phyloP scores from a whole-genome alignment of 306 rosid genomes.

The Betula pendula region DNA sequence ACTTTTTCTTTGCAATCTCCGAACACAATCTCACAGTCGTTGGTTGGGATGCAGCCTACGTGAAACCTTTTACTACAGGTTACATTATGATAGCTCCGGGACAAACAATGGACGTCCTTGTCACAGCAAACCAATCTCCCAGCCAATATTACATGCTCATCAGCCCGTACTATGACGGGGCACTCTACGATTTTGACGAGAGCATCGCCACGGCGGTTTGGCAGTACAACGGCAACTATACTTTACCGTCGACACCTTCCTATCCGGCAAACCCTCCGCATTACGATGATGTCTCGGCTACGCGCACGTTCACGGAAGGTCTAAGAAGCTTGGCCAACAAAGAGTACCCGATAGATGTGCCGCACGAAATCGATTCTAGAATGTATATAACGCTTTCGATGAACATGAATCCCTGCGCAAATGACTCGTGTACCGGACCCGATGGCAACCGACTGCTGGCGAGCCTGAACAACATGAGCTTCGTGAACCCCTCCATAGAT shows the following conservation, averaged over 20 bases:
- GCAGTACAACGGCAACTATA: constrained; percentile 25
- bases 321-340: constrained; percentile 31
- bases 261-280: constrained; percentile 22
- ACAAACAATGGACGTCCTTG: constrained; percentile 47
- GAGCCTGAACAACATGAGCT: constrained; percentile 40
- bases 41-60: constrained; percentile 35
- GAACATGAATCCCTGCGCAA: constrained; percentile 21
- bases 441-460: constrained; percentile 10
- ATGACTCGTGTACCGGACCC: constrained; percentile 23
- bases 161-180: constrained; percentile 19
- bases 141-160: constrained; percentile 34
- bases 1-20: constrained; percentile 35
- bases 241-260: constrained; percentile 7
- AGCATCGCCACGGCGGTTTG: constrained; percentile 27
- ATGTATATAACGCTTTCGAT: constrained; percentile 29
- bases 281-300: constrained; percentile 8
- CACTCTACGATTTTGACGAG: constrained; percentile 25
- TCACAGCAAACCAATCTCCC: constrained; percentile 31
- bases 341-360: constrained; percentile 28
- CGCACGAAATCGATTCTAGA: constrained; percentile 17
- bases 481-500: constrained; percentile 16
- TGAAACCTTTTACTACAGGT: constrained; percentile 27
- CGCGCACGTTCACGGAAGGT: constrained; percentile 10
- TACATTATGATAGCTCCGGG: constrained; percentile 46
- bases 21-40: constrained; percentile 39